A percentile compares a stretch with the other conserved stretches of the same genome.
Conservation (phyloP, 169 alveolate species). For the Neospora caninum region DNA sequence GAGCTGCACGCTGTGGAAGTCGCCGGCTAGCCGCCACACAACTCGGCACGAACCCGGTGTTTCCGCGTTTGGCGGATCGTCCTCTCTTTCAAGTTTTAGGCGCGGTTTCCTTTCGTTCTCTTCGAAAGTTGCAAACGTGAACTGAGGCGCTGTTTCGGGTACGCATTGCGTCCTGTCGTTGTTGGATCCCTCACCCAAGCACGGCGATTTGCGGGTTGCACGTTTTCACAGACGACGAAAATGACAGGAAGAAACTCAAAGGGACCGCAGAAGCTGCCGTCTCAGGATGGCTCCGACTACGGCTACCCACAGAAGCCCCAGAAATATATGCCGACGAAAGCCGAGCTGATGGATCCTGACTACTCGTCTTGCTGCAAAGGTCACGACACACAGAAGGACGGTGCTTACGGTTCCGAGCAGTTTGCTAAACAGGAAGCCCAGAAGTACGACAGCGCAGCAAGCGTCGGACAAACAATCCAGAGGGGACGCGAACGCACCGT, state of each 20-base stretch:
- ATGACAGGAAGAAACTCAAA: background rate
- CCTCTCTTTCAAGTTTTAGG: background rate
- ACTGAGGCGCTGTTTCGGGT: background rate
- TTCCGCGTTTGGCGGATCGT: background rate
- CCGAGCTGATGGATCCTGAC: background rate
- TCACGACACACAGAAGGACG: background rate
- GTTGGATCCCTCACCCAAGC: background rate
- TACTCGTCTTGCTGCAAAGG: background rate
- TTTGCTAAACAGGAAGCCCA: background rate
- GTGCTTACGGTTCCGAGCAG: background rate
- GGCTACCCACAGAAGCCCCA: constrained; percentile 1
- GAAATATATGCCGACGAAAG: background rate
- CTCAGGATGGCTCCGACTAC: background rate
- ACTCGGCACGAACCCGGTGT: background rate
- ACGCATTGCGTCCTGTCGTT: background rate
- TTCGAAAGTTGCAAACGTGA: background rate
- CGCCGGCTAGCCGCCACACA: background rate
- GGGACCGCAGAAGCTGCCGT: background rate
- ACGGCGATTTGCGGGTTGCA: background rate
- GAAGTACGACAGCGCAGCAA: background rate
- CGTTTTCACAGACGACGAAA: background rate
- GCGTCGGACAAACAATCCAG: background rate
- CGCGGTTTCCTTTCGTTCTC: background rate
- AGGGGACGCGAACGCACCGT: background rate
- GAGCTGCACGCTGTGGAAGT: background rate